Evolutionary conservation across 164 flowering plant genomes (phyloP).

Genomic region (Vitis vinifera): ASM3070453v1 NC_081805.1:21391501-21392000

Average conservation of each 20-base stretch:
- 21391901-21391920: constrained; percentile 9
- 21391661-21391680: constrained; percentile 16
- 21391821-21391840: not conserved
- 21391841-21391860: not conserved
- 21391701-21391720: too few species aligned
- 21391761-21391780: not conserved
- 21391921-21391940: not conserved
- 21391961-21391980: constrained; percentile 18
- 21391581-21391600: not conserved
- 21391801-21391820: not conserved
- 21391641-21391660: constrained; percentile 1
- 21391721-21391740: too few species aligned
- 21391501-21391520: too few species aligned
- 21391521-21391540: not conserved
- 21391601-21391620: constrained; percentile 17
- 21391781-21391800: not conserved
- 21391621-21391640: constrained; percentile 4
- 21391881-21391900: constrained; percentile 7
- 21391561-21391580: not conserved
- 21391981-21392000: constrained; percentile 10
- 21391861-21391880: not conserved
- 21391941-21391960: not conserved
- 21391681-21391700: constrained; percentile 1
- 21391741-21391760: not conserved
- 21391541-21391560: not conserved